Conservation (phyloP, 108 stramenopile species). For the Chaetoceros tenuissimus region DNA sequence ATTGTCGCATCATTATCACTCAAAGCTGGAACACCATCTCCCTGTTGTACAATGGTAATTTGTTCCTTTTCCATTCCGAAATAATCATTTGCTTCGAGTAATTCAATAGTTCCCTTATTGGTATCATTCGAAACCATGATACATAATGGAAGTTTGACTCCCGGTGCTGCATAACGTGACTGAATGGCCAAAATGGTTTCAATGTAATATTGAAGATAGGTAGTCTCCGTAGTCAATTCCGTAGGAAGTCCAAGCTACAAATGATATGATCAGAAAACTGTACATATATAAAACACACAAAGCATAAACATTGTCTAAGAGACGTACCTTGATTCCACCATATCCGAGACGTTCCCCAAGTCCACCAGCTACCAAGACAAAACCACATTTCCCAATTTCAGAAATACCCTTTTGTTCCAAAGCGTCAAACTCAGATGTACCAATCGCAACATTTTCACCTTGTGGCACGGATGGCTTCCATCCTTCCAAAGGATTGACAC, state of each 20-base stretch:
- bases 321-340: conserved; percentile 86
- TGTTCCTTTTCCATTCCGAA: conserved; percentile 88
- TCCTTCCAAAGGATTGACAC: conserved; percentile 93
- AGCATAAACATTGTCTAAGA: neutral
- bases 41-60: conserved; percentile 94
- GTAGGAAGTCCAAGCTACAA: conserved; percentile 87
- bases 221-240: conserved; percentile 77
- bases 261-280: neutral
- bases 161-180: conserved; percentile 38
- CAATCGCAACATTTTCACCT: conserved; percentile 60
- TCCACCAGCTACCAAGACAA: conserved; percentile 92
- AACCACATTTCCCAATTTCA: conserved; percentile 57
- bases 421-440: conserved; percentile 43
- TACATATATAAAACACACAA: neutral
- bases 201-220: conserved; percentile 89
- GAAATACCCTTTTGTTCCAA: conserved; percentile 55
- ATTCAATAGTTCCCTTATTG: conserved; percentile 66
- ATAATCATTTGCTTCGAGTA: conserved; percentile 73
- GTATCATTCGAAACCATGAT: conserved; percentile 99
- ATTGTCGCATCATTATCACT: conserved; percentile 86
- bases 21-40: conserved; percentile 90
- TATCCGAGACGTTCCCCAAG: conserved; percentile 98
- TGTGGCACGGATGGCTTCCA: conserved; percentile 83
- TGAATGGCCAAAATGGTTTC: conserved; percentile 90
- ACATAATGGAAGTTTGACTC: conserved; percentile 80